A percentile compares a stretch with the other conserved stretches of the same genome.
These are phyloP conservation scores for Pachysandra terminalis DNA, from an alignment of 164 flowering plant species.

Conservation along the genomic window DNA sequence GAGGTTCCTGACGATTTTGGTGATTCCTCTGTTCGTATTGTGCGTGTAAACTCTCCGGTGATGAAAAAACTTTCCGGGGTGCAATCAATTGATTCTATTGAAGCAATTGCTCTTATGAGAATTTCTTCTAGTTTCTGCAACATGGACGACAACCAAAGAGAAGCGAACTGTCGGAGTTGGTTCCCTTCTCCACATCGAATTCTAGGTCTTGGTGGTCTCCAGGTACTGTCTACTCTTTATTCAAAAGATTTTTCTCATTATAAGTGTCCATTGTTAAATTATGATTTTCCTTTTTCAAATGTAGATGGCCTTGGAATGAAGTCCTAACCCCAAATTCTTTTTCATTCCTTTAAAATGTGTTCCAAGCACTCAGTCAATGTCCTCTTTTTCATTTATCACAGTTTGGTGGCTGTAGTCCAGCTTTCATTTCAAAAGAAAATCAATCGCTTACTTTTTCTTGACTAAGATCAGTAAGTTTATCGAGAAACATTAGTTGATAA, in stretches of 20 bases:
- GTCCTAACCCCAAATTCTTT: background rate
- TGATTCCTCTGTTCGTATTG: constrained; percentile 31
- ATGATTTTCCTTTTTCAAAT: too few relatives aligned
- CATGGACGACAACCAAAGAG: constrained; percentile 27
- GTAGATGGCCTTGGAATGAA: background rate
- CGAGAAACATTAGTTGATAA: background rate
- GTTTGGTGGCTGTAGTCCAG: too few relatives aligned
- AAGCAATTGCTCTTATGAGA: constrained; percentile 71
- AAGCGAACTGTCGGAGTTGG: constrained; percentile 37
- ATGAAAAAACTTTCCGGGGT: constrained; percentile 82
- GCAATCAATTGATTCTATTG: constrained; percentile 68
- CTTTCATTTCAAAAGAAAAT: background rate
- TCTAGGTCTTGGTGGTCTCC: constrained; percentile 87
- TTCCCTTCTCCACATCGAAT: constrained; percentile 60
- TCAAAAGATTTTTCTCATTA: background rate
- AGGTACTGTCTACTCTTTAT: constrained; percentile 58
- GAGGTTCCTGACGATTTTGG: constrained; percentile 49
- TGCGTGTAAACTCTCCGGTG: constrained; percentile 60
- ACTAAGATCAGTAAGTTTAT: background rate
- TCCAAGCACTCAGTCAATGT: too few relatives aligned
- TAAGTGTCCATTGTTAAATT: background rate
- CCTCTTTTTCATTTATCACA: too few relatives aligned
- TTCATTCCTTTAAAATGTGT: background rate
- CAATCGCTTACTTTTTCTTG: background rate
- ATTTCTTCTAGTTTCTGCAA: constrained; percentile 53